These are phyloP conservation scores for Xylaria sp. DNA, from an alignment of 2,329 filamentous ascomycete genomes.

Conservation along the genomic window DNA sequence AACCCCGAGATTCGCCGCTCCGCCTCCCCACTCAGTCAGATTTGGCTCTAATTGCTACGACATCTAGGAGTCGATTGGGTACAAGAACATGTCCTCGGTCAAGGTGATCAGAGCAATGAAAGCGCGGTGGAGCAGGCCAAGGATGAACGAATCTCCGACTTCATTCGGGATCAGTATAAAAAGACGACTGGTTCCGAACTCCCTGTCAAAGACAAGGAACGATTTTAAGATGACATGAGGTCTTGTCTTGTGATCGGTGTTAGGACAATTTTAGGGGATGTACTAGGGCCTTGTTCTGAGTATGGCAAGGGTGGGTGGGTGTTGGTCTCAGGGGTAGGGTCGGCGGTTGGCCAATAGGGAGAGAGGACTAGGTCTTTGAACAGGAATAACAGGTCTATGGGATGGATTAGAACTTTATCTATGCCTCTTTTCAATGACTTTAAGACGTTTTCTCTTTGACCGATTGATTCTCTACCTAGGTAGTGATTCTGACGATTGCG, in stretches of 20 bases:
- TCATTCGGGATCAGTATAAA: slow-evolving; percentile 75
- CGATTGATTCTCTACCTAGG: too few relatives aligned
- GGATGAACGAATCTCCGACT: slow-evolving; percentile 78
- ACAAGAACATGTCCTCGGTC: slow-evolving; percentile 75
- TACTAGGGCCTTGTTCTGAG: too few relatives aligned
- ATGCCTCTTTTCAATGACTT: too few relatives aligned
- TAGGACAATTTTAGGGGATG: too few relatives aligned
- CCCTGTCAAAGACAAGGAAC: slow-evolving; percentile 72
- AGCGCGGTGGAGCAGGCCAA: slow-evolving; percentile 79
- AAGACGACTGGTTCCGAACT: slow-evolving; percentile 69
- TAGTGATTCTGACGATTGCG: too few relatives aligned
- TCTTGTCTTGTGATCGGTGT: background rate
- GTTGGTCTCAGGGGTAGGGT: too few relatives aligned
- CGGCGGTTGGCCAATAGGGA: too few relatives aligned
- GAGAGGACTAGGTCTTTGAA: too few relatives aligned
- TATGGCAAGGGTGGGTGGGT: too few relatives aligned
- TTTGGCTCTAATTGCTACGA: background rate
- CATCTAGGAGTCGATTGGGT: slow-evolving; percentile 72
- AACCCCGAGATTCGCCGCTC: background rate
- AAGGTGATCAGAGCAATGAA: slow-evolving; percentile 75
- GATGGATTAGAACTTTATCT: too few relatives aligned
- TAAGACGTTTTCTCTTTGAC: too few relatives aligned
- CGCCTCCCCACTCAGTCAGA: background rate
- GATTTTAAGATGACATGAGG: slow-evolving; percentile 27
- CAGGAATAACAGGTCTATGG: too few relatives aligned